These are phyloP conservation scores for Mortierella antarctica DNA, from an alignment of 192 early-diverging fungal species.

Conservation along the genomic window DNA sequence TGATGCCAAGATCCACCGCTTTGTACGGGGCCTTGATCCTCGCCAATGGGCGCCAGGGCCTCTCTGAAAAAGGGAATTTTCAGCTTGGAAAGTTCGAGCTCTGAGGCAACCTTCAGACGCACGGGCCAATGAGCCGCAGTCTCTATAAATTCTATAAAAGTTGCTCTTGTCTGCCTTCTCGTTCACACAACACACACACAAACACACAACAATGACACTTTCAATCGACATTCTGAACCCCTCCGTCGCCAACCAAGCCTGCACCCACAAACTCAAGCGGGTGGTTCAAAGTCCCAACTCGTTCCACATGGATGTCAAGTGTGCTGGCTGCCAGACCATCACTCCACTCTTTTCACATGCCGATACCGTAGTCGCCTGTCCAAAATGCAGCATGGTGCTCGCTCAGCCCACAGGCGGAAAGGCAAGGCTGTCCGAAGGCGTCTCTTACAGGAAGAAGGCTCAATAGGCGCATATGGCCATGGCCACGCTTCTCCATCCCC, in stretches of 20 bases:
- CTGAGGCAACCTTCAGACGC: too few relatives aligned
- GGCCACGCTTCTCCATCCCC: not conserved
- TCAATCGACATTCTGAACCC: constrained; percentile 97
- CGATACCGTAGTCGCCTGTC: constrained; percentile 89
- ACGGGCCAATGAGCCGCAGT: not conserved
- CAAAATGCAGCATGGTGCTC: constrained; percentile 84
- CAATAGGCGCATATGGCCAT: constrained; percentile 57
- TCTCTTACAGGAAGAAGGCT: constrained; percentile 84
- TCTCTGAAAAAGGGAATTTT: too few relatives aligned
- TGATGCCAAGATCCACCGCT: too few relatives aligned
- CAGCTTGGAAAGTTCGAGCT: too few relatives aligned
- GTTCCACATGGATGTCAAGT: constrained; percentile 99
- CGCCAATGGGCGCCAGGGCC: too few relatives aligned
- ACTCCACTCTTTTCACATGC: constrained; percentile 94
- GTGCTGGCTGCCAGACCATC: constrained; percentile 87
- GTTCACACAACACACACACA: not conserved
- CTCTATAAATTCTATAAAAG: not conserved
- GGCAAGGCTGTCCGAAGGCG: constrained; percentile 83
- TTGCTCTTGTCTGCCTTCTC: not conserved
- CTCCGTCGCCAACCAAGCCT: constrained; percentile 76
- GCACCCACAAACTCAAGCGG: constrained; percentile 73
- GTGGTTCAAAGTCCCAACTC: constrained; percentile 84
- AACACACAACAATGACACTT: constrained; percentile 56
- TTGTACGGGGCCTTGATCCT: too few relatives aligned
- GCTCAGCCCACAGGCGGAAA: constrained; percentile 93